Conservation (phyloP, 2,329 filamentous ascomycete genomes). For the Ceratocystis eucalypticola region DNA sequence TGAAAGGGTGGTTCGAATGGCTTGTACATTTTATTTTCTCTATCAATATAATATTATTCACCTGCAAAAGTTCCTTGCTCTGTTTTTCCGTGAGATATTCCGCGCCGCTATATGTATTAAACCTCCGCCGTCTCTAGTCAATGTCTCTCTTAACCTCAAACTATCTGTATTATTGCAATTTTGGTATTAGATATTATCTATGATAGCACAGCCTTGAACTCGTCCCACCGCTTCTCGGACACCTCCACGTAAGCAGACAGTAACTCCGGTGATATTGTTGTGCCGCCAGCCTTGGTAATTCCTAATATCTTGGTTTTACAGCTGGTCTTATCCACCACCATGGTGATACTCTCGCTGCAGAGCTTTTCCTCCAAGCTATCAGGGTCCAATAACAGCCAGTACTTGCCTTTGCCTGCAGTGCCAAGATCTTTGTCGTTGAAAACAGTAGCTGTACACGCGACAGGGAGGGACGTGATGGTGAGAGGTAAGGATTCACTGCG, state of each 20-base stretch:
- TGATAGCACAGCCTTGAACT: slow-evolving; percentile 28
- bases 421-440: slow-evolving; percentile 43
- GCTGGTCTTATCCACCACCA: slow-evolving; percentile 57
- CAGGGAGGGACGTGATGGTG: slow-evolving; percentile 50
- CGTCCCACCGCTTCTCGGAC: slow-evolving; percentile 20
- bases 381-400: slow-evolving; percentile 75
- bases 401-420: slow-evolving; percentile 29
- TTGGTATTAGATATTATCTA: neutral
- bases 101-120: no score
- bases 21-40: slow-evolving; percentile 52
- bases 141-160: no score
- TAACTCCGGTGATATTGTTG: slow-evolving; percentile 49
- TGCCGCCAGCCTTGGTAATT: slow-evolving; percentile 75
- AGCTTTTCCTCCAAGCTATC: slow-evolving; percentile 80
- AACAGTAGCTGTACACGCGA: slow-evolving; percentile 65
- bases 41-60: neutral
- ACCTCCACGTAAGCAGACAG: slow-evolving; percentile 19
- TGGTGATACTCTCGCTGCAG: slow-evolving; percentile 68
- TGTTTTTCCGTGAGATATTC: no score
- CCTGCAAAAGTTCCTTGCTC: neutral
- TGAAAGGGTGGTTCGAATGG: slow-evolving; percentile 78
- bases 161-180: neutral
- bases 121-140: no score
- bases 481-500: slow-evolving; percentile 42
- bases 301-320: slow-evolving; percentile 47